Evolutionary conservation across 306 rosid genomes (phyloP).

Genomic region (Quercus variabilis): DNA sequence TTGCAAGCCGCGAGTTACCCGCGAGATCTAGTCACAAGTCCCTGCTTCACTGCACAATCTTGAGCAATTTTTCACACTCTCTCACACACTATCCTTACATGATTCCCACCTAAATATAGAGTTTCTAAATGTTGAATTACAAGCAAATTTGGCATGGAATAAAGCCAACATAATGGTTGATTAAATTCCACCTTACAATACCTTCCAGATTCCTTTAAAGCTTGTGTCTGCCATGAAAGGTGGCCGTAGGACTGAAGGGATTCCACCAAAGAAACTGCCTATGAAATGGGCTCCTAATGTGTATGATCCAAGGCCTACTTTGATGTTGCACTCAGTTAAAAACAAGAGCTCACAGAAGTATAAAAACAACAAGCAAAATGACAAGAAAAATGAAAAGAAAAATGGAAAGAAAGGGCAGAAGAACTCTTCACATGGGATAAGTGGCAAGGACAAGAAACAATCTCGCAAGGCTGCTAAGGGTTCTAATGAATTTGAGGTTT

Average conservation of each 20-base stretch:
- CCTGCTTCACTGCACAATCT: too few species aligned
- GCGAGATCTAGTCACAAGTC: too few species aligned
- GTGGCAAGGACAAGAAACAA: conserved; percentile 63
- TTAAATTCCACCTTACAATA: neutral
- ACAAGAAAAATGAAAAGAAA: conserved; percentile 37
- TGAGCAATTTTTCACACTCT: too few species aligned
- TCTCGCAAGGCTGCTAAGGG: conserved; percentile 33
- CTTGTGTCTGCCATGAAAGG: conserved; percentile 85
- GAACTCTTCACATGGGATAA: conserved; percentile 45
- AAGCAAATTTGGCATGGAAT: too few species aligned
- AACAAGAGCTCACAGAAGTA: conserved; percentile 68
- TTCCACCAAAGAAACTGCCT: conserved; percentile 30
- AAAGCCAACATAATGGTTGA: too few species aligned
- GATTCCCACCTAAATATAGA: too few species aligned
- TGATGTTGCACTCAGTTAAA: conserved; percentile 47
- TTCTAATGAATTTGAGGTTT: conserved; percentile 44
- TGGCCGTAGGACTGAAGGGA: conserved; percentile 51
- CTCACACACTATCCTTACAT: too few species aligned
- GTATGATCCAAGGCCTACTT: conserved; percentile 73
- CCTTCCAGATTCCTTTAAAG: conserved; percentile 52
- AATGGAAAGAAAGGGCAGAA: conserved; percentile 67
- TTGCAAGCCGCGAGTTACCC: too few species aligned
- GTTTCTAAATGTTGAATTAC: too few species aligned
- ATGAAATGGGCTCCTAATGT: conserved; percentile 91
- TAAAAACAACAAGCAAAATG: conserved; percentile 53